Base-by-base conservation (phyloP, 495 filamentous ascomycete species). In the Aspergillus saccharolyticus region DNA sequence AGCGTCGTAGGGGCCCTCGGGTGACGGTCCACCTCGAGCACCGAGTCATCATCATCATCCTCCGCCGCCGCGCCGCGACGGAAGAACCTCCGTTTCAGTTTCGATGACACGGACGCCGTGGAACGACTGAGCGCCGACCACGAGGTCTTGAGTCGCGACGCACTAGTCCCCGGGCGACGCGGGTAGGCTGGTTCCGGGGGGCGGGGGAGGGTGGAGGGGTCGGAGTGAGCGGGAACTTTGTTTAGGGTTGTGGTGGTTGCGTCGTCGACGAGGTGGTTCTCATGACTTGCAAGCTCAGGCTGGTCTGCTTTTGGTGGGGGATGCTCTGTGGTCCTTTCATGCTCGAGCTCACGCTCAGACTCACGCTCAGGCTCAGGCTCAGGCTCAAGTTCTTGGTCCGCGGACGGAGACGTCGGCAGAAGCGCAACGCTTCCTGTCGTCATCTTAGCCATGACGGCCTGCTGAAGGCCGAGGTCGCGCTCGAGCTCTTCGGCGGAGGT, bases 371-470 rank as follows among this genome's bases (percentile, higher is more conserved):
- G n/a, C n/a, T n/a, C n/a, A n/a, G n/a, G n/a, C n/a, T n/a, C n/a
- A n/a, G n/a, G n/a, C n/a, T n/a, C n/a, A n/a, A n/a, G n/a, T n/a
- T n/a, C n/a, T n/a, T n/a, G n/a, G n/a, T n/a, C n/a, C n/a, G n/a
- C 15, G 9, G 18, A 16, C 20, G 46, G 8, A 21, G 46, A 24
- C 8, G 20, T 17, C 1, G n/a, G 18, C 4, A 28, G 15, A 19
- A 25, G 19, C n/a, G n/a, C n/a, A 12, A 52, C 24, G 7, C 42
- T 14, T 1, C 57, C 62, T 0, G 68, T 47, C n/a, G 25, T 50
- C 68, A 70, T 68, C 54, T 67, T 70, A n/a, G 65, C 62, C 18
- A 68, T 58, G 1, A 70, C 68, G 6, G 66, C 68, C 14, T 67
- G 59, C 39, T 63, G 65, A 1, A 70, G 49, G 33, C 58, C 56